A percentile compares a stretch with the other conserved stretches of the same genome.
phyloP scores from a whole-genome alignment of 2,329 filamentous ascomycete genomes.

The Elsinoe necatrix region DNA sequence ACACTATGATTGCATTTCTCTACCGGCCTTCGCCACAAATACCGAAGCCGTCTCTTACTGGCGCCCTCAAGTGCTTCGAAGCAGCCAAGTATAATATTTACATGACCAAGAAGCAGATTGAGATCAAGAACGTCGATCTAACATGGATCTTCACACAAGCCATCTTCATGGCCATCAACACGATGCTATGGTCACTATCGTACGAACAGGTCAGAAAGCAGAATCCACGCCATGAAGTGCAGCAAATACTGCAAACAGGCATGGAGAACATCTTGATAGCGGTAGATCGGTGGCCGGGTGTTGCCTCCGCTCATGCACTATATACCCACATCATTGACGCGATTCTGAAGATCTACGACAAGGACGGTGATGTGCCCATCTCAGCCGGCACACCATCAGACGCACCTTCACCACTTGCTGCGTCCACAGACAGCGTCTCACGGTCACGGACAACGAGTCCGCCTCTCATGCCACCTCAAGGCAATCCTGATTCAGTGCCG shows the following conservation, averaged over 20 bases:
- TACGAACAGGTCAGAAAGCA: slow-evolving; percentile 71
- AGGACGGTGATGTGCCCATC: slow-evolving; percentile 44
- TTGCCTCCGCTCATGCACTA: slow-evolving; percentile 71
- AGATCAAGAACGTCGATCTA: slow-evolving; percentile 66
- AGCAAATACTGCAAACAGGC: slow-evolving; percentile 63
- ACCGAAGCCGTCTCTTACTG: slow-evolving; percentile 69
- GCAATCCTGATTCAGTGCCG: slow-evolving; percentile 16
- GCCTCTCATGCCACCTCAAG: slow-evolving; percentile 28
- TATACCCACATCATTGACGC: slow-evolving; percentile 80
- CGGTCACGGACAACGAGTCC: slow-evolving; percentile 41
- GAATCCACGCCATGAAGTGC: slow-evolving; percentile 66
- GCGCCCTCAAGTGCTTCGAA: slow-evolving; percentile 74
- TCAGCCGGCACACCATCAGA: slow-evolving; percentile 41
- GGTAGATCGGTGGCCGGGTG: slow-evolving; percentile 85
- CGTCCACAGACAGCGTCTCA: slow-evolving; percentile 34
- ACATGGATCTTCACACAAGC: slow-evolving; percentile 91
- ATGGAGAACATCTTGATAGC: slow-evolving; percentile 72
- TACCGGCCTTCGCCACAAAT: slow-evolving; percentile 89
- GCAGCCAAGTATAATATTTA: slow-evolving; percentile 74
- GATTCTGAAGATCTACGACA: slow-evolving; percentile 80
- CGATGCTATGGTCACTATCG: slow-evolving; percentile 82
- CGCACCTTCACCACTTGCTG: slow-evolving; percentile 31
- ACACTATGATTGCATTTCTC: slow-evolving; percentile 81
- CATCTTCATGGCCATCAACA: slow-evolving; percentile 86
- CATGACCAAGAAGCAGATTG: slow-evolving; percentile 71